These are phyloP conservation scores for Scheffersomyces lignosus DNA, from an alignment of 805 yeast species.

Conservation along the genomic window DNA sequence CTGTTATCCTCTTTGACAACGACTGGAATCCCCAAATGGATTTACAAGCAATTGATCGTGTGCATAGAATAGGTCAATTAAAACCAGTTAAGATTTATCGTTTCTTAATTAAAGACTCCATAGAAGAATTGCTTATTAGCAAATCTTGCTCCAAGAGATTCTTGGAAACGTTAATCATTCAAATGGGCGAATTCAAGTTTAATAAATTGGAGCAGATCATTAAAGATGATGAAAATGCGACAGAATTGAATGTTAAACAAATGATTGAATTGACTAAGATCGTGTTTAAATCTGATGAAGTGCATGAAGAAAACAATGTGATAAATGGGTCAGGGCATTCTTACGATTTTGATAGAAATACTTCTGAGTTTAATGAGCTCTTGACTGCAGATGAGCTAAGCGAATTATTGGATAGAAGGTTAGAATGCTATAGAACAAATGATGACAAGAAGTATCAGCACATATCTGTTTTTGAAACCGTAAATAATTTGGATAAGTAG, in stretches of 20 bases:
- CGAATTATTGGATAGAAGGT: slow-evolving; percentile 51
- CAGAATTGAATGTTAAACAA: slow-evolving; percentile 12
- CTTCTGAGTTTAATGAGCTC: background rate
- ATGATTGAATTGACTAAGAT: slow-evolving; percentile 7
- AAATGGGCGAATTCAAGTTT: slow-evolving; percentile 39
- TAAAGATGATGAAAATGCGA: slow-evolving; percentile 13
- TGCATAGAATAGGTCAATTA: slow-evolving; percentile 88
- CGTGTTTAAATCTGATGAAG: slow-evolving; percentile 4
- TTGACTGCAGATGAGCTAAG: slow-evolving; percentile 44
- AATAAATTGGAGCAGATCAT: slow-evolving; percentile 23
- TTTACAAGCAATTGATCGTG: slow-evolving; percentile 93
- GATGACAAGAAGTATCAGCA: slow-evolving; percentile 24
- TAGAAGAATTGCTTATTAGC: slow-evolving; percentile 79
- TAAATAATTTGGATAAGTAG: slow-evolving; percentile 25
- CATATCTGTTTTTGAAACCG: slow-evolving; percentile 37
- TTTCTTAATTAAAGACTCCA: slow-evolving; percentile 71
- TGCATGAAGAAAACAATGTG: background rate
- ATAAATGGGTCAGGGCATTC: background rate
- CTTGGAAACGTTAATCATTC: slow-evolving; percentile 67
- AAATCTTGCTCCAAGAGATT: slow-evolving; percentile 79
- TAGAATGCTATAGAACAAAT: slow-evolving; percentile 36
- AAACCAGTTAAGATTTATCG: slow-evolving; percentile 83
- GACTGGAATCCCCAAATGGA: slow-evolving; percentile 99
- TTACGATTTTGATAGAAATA: background rate
- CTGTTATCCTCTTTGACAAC: slow-evolving; percentile 85